Evolutionary conservation across 495 filamentous ascomycete genomes (phyloP), one percentile per base, ranked within the genome.

Genomic region (Entonaema liquescens): DNA sequence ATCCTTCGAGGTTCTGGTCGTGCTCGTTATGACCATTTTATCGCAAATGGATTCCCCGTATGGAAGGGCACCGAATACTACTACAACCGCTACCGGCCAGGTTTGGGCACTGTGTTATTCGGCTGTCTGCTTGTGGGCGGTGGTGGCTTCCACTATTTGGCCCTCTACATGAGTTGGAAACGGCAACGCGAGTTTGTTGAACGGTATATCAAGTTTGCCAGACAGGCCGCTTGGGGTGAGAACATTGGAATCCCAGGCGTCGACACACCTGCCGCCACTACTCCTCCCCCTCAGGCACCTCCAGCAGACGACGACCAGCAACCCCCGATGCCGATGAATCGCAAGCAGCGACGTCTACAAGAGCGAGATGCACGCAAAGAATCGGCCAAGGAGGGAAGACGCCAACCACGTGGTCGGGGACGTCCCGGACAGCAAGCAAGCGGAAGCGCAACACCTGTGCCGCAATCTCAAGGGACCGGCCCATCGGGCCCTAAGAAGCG

Each of bases 21-120:
- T 44, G 93, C 92, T 73, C 91, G 96, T 58, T 99, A 99, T 78
- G 94, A 99, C 79, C 89, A 97, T 79, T 99, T 99, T 83, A 83
- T 99, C 59, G 85, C 83, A 74, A 93, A 98, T 80, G 95, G 95
- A 21, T 99, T 99, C 80, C 95, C 95, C 11, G 89, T 87, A 54
- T 99, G 96, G 95, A 92, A 92, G 78, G 95, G 96, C 35, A 98
- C 95, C 17, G 96, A 94, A 59, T 99, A 98, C 84, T 98, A 98
- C 85, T 99, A 98, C 82, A 90, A 85, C 60, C 90, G 95, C 6
- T 97, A 93, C 85, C 88, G 95, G 28, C 95, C 95, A 0, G 95
- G 95, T 11, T 82, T 98, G 9, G 93, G 92, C 19, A 90, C 90
- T 9, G 95, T 98, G 52, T 78, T 98, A 57, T 57, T 89, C 11